Evolutionary conservation across 768 basidiomycete genomes (phyloP), one percentile per base, ranked within the genome.

Genomic region (Podaxis mareebaensis): DNA sequence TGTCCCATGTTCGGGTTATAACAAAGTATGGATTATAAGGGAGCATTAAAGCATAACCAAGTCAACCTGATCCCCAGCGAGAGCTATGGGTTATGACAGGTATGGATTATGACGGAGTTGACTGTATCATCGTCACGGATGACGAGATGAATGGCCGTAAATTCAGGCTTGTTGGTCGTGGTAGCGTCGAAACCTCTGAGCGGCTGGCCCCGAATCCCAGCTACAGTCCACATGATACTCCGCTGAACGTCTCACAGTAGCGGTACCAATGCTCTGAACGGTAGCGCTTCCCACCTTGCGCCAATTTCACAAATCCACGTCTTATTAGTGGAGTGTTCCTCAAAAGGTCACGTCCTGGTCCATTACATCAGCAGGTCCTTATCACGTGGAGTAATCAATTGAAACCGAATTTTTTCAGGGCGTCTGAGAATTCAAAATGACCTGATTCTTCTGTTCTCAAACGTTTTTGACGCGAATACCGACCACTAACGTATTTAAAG

Each of bases 351-450:
- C 20, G 2, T 6, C 17, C n/a, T 10, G 33, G 7, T 33, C 10
- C 33, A 33, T 33, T 33, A 33, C 44, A 46, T 17, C 40, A 55
- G n/a, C 11, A 10, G 6, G n/a, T 22, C 24, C 36, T 11, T 17
- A 40, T 55, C 54, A 55, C 54, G 54, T 55, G 54, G 4, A 17
- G 1, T 38, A 17, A 8, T n/a, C 33, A 52, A 11, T 22, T 4
- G n/a, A 15, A 52, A 13, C 53, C n/a, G 7, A 30, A 44, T 44
- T 44, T 20, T 38, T 39, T 7, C 56, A 28, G 38, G 38, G 36
- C 12, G 8, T 11, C 8, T 8, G 3, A 38, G 39, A 56, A 56
- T 68, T 64, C 66, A 71, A 74, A 76, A 68, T 71, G 71, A 65
- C 56, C 70, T 69, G 68, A 73, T 67, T 52, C 46, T 26, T 10